These are phyloP conservation scores for Erythrobasidium yunnanense DNA, from an alignment of 768 basidiomycete genomes.

Conservation along the genomic window DNA sequence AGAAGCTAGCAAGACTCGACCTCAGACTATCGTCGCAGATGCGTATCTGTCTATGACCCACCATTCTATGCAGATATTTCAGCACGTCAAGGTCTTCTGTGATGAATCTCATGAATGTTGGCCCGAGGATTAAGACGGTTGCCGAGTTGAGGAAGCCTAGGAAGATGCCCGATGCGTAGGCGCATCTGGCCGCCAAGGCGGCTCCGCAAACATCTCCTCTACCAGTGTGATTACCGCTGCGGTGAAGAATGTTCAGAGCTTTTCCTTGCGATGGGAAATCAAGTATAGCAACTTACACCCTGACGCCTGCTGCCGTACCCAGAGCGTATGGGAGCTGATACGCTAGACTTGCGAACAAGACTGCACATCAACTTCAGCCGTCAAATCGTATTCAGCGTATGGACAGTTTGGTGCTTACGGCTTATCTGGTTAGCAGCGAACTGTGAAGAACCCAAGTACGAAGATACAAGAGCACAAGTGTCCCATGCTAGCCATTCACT, in stretches of 20 bases:
- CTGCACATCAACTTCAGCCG: background rate
- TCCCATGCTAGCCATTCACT: slow-evolving; percentile 10
- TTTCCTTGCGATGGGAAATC: background rate
- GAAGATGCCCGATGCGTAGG: background rate
- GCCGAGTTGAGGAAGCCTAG: background rate
- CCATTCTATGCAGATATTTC: background rate
- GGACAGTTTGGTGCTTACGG: background rate
- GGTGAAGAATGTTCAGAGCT: background rate
- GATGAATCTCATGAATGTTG: background rate
- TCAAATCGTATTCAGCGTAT: background rate
- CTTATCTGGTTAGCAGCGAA: slow-evolving; percentile 12
- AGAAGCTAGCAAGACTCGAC: no score
- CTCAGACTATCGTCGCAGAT: no score
- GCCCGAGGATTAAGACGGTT: background rate
- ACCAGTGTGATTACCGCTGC: background rate
- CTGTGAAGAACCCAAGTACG: background rate
- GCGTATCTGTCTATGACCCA: no score
- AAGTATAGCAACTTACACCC: background rate
- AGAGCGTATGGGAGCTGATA: slow-evolving; percentile 8
- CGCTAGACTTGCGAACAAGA: background rate
- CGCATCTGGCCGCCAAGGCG: background rate
- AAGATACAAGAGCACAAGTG: background rate
- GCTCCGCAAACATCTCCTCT: slow-evolving; percentile 3
- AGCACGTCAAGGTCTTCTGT: background rate
- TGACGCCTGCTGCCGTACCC: background rate